Base-by-base conservation (phyloP, 495 filamentous ascomycete species). In the Jackrogersella minutella region DNA sequence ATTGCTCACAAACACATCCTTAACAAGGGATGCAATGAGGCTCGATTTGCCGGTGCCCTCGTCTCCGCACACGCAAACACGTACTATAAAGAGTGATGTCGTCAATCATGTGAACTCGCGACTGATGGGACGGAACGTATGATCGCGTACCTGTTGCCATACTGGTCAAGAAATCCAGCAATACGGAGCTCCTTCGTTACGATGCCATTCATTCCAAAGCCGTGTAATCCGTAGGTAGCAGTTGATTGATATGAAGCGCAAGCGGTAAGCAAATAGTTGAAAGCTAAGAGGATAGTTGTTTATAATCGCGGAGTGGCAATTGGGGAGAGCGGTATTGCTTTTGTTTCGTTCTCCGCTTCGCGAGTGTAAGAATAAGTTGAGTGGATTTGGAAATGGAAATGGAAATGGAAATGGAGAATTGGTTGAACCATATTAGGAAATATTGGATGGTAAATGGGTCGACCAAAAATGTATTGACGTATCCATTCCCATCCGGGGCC, bases 51-150 rank as follows among this genome's bases (percentile, higher is more conserved):
- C 87, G 4, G 84, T 86, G 50, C 84, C 90, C 77, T 97, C 93
- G 76, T 99, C 95, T 61, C 95, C 95, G 83, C 94, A 97, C 43
- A 99, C 90, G 72, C 93, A 96, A 73, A 98, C 94, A 57, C 95
- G 90, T 49, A 99, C 95, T 89, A 47, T 43, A 56, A 11, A 46
- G 19, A 68, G 8, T 9, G 21, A 55, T 33, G 22, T 33, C 31
- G 69, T 68, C 46, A 69, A 50, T 50, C n/a, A 57, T 55, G 6
- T 16, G 57, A 14, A 51, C n/a, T 39, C 7, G 55, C 14, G 19
- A 46, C 24, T 16, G 17, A 19, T 56, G 36, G 22, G 19, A 44
- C 14, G 31, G 39, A 33, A 17, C 26, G 51, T 41, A 41, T 44
- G 13, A 33, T 24, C 41, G 30, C 43, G 56, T 68, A 73, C 72